Conservation (phyloP, 768 basidiomycete species). For the Xerocomus spinulosus region DNA sequence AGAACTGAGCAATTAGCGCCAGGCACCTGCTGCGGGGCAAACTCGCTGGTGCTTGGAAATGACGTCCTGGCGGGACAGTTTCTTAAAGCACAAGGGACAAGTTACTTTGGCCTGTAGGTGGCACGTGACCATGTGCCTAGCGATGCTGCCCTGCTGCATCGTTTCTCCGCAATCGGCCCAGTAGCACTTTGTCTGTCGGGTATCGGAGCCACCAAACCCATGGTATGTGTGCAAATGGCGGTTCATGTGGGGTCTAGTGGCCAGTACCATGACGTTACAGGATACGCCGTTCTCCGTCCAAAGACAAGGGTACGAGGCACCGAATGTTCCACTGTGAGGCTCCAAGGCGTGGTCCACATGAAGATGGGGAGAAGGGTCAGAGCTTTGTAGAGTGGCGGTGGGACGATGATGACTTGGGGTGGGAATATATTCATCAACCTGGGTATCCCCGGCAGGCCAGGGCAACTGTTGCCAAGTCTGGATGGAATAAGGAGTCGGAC, state of each 20-base stretch:
- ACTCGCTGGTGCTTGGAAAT: slow-evolving; percentile 25
- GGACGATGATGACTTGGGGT: neutral
- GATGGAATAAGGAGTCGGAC: neutral
- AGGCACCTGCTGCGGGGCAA: slow-evolving; percentile 18
- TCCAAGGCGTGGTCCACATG: slow-evolving; percentile 1
- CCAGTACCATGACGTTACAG: slow-evolving; percentile 18
- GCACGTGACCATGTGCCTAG: slow-evolving; percentile 25
- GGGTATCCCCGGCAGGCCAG: neutral
- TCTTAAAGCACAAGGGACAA: slow-evolving; percentile 26
- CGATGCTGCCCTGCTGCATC: slow-evolving; percentile 29
- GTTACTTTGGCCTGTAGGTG: slow-evolving; percentile 27
- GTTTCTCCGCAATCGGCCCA: slow-evolving; percentile 19
- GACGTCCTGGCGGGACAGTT: slow-evolving; percentile 25
- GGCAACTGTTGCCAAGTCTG: neutral
- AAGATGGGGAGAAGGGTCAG: neutral
- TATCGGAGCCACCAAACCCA: slow-evolving; percentile 20
- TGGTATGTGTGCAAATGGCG: slow-evolving; percentile 24
- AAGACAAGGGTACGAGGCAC: slow-evolving; percentile 14
- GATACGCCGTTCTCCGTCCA: slow-evolving; percentile 13
- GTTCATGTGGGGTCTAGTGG: slow-evolving; percentile 23
- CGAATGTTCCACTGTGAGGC: neutral
- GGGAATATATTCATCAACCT: neutral
- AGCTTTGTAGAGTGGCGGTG: neutral
- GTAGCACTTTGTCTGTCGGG: slow-evolving; percentile 15
- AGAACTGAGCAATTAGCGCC: slow-evolving; percentile 7